These are phyloP conservation scores for Lachancea mirantina DNA, from an alignment of 805 yeast genomes.

Conservation along the genomic window DNA sequence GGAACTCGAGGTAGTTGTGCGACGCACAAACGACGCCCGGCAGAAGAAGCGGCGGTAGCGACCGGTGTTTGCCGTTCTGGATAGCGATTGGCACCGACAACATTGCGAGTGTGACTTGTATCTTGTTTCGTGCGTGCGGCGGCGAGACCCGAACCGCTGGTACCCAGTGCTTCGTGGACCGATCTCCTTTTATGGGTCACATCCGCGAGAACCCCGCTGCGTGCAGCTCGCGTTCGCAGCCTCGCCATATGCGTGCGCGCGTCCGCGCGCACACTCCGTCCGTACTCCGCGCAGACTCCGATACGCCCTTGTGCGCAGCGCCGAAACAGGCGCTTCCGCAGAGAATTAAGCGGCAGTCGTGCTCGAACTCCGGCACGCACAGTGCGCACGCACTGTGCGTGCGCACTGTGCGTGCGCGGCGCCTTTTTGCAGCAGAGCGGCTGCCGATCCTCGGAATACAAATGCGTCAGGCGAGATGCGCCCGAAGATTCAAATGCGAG, in stretches of 20 bases:
- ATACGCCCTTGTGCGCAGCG: too few species aligned
- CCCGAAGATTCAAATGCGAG: too few species aligned
- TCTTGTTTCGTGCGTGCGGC: neutral
- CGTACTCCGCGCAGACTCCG: neutral
- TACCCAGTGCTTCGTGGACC: neutral
- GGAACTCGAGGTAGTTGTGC: too few species aligned
- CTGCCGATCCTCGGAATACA: too few species aligned
- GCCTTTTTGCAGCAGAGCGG: neutral
- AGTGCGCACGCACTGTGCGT: too few species aligned
- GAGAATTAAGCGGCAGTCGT: neutral
- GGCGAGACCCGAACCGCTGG: neutral
- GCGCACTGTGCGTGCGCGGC: neutral
- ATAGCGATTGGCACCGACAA: conserved; percentile 23
- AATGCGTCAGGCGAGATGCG: too few species aligned
- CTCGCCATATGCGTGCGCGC: neutral
- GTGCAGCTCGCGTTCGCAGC: neutral
- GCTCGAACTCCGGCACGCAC: too few species aligned
- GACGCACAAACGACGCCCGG: too few species aligned
- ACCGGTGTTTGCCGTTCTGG: conserved; percentile 18
- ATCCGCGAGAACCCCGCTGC: neutral
- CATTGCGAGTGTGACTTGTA: too few species aligned
- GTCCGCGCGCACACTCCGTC: neutral
- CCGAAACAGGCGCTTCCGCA: neutral
- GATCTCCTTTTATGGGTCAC: neutral
- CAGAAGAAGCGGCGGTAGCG: conserved; percentile 27